A percentile compares a stretch with the other conserved stretches of the same genome.
Conservation (phyloP, 352 stramenopile genomes). For the Phytophthora pini region DNA sequence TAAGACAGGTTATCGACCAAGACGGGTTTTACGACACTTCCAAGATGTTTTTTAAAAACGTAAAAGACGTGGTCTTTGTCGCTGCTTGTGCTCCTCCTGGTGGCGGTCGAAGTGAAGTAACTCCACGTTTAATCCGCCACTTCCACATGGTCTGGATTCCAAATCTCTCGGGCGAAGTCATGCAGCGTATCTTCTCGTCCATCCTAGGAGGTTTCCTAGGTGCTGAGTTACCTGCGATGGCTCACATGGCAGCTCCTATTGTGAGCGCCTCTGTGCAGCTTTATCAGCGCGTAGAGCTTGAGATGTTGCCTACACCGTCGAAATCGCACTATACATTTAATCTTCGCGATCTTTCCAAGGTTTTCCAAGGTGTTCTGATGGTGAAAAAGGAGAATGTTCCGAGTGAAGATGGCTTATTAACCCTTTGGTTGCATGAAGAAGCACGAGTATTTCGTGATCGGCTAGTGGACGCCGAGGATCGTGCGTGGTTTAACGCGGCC, state of each 20-base stretch:
- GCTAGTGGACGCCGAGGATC: constrained; percentile 87
- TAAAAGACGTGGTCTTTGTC: constrained; percentile 87
- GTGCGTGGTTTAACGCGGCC: constrained; percentile 86
- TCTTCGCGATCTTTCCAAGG: constrained; percentile 92
- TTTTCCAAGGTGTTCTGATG: constrained; percentile 95
- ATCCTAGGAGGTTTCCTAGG: constrained; percentile 91
- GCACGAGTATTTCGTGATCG: constrained; percentile 93
- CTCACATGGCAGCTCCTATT: constrained; percentile 78
- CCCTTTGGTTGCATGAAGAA: constrained; percentile 93
- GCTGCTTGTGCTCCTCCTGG: constrained; percentile 89
- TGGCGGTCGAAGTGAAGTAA: constrained; percentile 88
- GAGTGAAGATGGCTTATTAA: constrained; percentile 77
- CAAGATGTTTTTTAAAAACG: constrained; percentile 95
- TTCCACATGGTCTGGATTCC: constrained; percentile 94
- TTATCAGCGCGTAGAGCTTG: constrained; percentile 88
- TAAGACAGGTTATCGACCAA: constrained; percentile 93
- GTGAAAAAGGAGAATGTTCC: constrained; percentile 80
- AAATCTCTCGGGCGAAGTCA: constrained; percentile 81
- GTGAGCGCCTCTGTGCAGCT: constrained; percentile 89
- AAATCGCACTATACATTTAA: constrained; percentile 97
- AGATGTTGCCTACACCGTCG: constrained; percentile 91
- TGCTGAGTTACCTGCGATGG: constrained; percentile 69
- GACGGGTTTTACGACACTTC: constrained; percentile 90
- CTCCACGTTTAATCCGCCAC: constrained; percentile 84
- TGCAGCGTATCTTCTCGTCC: constrained; percentile 91